Base-by-base conservation (phyloP, 371 early-diverging fungal species). In the Conidiobolus incongruus region DNA sequence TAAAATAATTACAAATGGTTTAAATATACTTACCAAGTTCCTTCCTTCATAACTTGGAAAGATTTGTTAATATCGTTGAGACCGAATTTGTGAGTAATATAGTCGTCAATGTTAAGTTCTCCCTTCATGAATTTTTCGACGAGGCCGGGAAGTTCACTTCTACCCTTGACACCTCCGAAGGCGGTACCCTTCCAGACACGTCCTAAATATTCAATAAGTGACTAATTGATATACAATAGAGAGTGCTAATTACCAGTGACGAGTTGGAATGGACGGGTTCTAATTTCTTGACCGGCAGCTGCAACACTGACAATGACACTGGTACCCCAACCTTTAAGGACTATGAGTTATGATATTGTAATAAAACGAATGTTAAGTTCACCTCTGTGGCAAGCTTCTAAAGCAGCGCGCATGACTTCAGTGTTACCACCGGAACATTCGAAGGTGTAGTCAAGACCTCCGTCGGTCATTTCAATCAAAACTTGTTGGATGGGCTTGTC, bases 131-230 rank as follows among this genome's bases (percentile, higher is more conserved):
- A 94, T 52, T 78, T 68, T 48, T 87, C 62, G 20, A 94, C 90
- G 38, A 88, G 66, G 7, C 68, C 75, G 1, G 89, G 90, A 52
- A 94, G 64, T 55, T 94, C 89, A 4, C 80, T 63, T 42, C 89
- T 67, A 35, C 94, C 94, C 68, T 92, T 93, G 52, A 90, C 79
- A 37, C 95, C 95, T 48, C 95, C 95, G 55, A 93, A 94, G 2
- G 94, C 94, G 38, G 78, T 74, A 8, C 95, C 95, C 59, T 80
- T 82, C 95, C 95, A 94, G 17, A 78, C 80, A 47, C 90, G 81
- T n/a, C n/a, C n/a, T n/a, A n/a, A n/a, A n/a, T n/a, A n/a, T 21
- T 38, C 46, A n/a, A 31, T 31, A 10, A 31, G n/a, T 31, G 32
- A n/a, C 8, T 11, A 13, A 49, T 32, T 31, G 20, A 38, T n/a